Evolutionary conservation across 2,329 filamentous ascomycete species (phyloP).

Genomic region (Cordyceps sp.): DNA sequence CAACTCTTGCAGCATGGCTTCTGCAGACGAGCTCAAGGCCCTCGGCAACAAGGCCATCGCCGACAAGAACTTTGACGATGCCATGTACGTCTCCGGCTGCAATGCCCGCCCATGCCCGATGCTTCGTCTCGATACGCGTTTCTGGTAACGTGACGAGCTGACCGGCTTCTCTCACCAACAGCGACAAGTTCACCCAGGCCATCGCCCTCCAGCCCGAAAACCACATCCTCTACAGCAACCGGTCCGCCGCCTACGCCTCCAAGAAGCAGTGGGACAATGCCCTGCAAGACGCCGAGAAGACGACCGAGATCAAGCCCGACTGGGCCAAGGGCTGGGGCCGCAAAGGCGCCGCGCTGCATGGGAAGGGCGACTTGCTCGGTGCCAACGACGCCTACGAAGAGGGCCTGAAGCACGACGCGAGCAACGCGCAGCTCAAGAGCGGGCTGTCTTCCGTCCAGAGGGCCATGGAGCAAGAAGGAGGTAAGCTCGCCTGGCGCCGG

Average conservation of each 20-base stretch:
- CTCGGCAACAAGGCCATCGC: slow-evolving; percentile 98
- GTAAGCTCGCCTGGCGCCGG: slow-evolving; percentile 6
- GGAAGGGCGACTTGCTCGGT: slow-evolving; percentile 66
- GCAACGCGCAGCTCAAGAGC: slow-evolving; percentile 83
- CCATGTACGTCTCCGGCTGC: slow-evolving; percentile 52
- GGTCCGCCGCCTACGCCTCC: slow-evolving; percentile 75
- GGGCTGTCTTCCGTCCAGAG: slow-evolving; percentile 73
- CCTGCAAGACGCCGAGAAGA: slow-evolving; percentile 81
- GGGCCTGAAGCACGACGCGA: slow-evolving; percentile 82
- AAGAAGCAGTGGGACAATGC: slow-evolving; percentile 78
- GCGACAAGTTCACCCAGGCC: slow-evolving; percentile 86
- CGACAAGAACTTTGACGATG: slow-evolving; percentile 90
- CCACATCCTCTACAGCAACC: slow-evolving; percentile 96
- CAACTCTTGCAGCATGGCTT: slow-evolving; percentile 27
- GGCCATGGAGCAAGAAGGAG: slow-evolving; percentile 52
- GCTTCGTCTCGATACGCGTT: neutral
- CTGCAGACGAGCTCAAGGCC: slow-evolving; percentile 74
- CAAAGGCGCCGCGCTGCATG: slow-evolving; percentile 83
- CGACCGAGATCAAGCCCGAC: slow-evolving; percentile 86
- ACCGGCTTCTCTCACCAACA: slow-evolving; percentile 23
- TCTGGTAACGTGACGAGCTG: too few relatives aligned
- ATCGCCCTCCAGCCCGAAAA: slow-evolving; percentile 78
- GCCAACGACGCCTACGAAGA: slow-evolving; percentile 85
- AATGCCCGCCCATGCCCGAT: neutral
- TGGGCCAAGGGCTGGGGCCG: slow-evolving; percentile 95